These are phyloP conservation scores for Nadsonia fulvescens DNA, from an alignment of 805 yeast species.

Conservation along the genomic window DNA sequence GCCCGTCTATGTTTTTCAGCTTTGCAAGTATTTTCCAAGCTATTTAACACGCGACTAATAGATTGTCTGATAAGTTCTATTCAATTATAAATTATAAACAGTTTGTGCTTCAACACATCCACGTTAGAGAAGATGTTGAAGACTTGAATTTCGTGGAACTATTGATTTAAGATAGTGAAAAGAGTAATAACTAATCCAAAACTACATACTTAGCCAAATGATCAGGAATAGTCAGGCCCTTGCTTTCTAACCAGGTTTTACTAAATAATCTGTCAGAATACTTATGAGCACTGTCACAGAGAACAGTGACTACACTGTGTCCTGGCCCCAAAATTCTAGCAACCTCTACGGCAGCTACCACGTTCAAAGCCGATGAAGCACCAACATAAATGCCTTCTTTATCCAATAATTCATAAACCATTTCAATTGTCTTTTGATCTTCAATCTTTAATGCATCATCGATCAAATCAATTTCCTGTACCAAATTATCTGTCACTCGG, in stretches of 20 bases:
- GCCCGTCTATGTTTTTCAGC: too few relatives aligned
- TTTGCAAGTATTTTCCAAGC: too few relatives aligned
- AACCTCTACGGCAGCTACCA: conserved; percentile 68
- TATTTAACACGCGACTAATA: too few relatives aligned
- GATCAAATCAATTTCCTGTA: conserved; percentile 48
- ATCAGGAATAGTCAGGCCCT: conserved; percentile 51
- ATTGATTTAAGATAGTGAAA: too few relatives aligned
- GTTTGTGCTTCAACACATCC: too few relatives aligned
- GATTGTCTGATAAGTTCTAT: too few relatives aligned
- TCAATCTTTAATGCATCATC: conserved; percentile 71
- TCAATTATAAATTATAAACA: too few relatives aligned
- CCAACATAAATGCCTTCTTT: conserved; percentile 86
- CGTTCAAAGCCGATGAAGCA: conserved; percentile 81
- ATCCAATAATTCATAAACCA: conserved; percentile 68
- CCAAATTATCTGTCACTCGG: conserved; percentile 68
- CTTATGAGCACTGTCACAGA: conserved; percentile 82
- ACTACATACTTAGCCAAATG: conserved; percentile 52
- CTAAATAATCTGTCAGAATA: conserved; percentile 71
- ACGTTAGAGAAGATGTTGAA: too few relatives aligned
- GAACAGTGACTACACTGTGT: conserved; percentile 69
- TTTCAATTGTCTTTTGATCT: conserved; percentile 63
- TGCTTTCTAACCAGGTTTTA: conserved; percentile 54
- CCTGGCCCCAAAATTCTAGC: conserved; percentile 60
- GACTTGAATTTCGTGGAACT: too few relatives aligned
- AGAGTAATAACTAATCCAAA: conserved; percentile 15